Percentiles rank a stretch among this genome's conserved stretches.
Conservation (phyloP, 169 alveolate genomes). For the Cryptosporidium ryanae region DNA sequence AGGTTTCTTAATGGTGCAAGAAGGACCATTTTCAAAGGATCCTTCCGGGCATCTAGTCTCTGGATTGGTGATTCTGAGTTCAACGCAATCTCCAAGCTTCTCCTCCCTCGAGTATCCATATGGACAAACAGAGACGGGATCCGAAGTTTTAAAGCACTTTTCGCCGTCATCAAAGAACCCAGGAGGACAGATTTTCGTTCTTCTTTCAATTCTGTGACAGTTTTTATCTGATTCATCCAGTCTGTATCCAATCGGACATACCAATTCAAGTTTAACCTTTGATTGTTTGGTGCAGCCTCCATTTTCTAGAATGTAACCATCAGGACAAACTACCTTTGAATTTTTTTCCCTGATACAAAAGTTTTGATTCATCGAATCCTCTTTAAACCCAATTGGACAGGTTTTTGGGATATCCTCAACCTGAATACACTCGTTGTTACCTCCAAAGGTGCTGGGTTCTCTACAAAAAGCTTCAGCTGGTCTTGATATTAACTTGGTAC, state of each 20-base stretch:
- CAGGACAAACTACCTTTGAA: constrained; percentile 38
- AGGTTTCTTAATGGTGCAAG: constrained; percentile 27
- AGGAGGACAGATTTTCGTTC: constrained; percentile 40
- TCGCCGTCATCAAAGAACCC: constrained; percentile 71
- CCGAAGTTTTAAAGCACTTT: constrained; percentile 25
- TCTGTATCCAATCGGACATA: constrained; percentile 51
- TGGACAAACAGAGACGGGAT: constrained; percentile 36
- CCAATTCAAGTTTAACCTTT: background rate
- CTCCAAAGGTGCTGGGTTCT: constrained; percentile 16
- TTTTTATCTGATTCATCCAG: constrained; percentile 15
- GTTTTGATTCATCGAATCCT: constrained; percentile 34
- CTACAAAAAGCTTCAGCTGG: constrained; percentile 41
- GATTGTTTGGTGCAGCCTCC: constrained; percentile 20
- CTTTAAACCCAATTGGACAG: constrained; percentile 34
- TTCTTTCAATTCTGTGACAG: constrained; percentile 42
- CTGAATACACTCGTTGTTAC: constrained; percentile 13
- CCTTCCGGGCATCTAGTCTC: constrained; percentile 50
- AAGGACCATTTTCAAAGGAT: background rate
- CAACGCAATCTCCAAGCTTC: constrained; percentile 36
- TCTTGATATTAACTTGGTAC: constrained; percentile 23
- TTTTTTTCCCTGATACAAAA: constrained; percentile 34
- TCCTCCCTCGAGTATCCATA: constrained; percentile 36
- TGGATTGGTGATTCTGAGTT: constrained; percentile 27
- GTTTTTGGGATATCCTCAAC: constrained; percentile 21
- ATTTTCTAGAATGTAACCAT: constrained; percentile 19